These are phyloP conservation scores for Apiospora saccharicola DNA, from an alignment of 2,329 filamentous ascomycete genomes.

Conservation along the genomic window DNA sequence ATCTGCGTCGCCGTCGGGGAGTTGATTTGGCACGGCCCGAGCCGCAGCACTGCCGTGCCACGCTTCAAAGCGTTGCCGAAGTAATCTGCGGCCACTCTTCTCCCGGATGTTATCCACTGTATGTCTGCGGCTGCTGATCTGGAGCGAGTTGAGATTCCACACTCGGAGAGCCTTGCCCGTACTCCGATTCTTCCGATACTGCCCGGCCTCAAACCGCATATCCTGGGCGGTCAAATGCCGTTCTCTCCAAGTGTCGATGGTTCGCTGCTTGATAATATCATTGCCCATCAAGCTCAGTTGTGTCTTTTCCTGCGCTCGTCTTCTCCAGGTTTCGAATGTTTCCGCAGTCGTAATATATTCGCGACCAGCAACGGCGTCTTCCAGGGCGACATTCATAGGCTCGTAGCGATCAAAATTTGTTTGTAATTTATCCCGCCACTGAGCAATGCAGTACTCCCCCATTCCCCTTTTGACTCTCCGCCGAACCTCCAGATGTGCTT, in stretches of 20 bases:
- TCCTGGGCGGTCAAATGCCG: slow-evolving; percentile 31
- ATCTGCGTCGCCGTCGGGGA: slow-evolving; percentile 35
- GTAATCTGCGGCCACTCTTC: slow-evolving; percentile 39
- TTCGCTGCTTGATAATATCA: slow-evolving; percentile 35
- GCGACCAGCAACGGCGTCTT: slow-evolving; percentile 34
- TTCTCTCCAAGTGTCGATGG: slow-evolving; percentile 38
- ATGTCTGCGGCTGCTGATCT: slow-evolving; percentile 39
- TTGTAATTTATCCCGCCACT: slow-evolving; percentile 39
- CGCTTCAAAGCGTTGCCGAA: slow-evolving; percentile 40
- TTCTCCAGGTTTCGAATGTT: slow-evolving; percentile 39
- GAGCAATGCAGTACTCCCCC: slow-evolving; percentile 39
- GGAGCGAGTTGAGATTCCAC: slow-evolving; percentile 42
- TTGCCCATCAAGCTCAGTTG: slow-evolving; percentile 33
- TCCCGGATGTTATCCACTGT: slow-evolving; percentile 41
- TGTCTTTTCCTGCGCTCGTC: slow-evolving; percentile 34
- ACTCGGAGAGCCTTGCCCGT: slow-evolving; percentile 37
- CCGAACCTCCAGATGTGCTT: slow-evolving; percentile 43
- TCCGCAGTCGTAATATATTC: slow-evolving; percentile 35
- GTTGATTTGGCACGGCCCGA: slow-evolving; percentile 38
- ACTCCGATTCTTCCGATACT: slow-evolving; percentile 36
- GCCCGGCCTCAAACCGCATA: slow-evolving; percentile 33
- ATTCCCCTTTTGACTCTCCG: slow-evolving; percentile 44
- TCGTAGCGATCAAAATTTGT: slow-evolving; percentile 38
- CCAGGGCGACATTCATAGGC: slow-evolving; percentile 36
- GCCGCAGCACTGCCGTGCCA: slow-evolving; percentile 41